Evolutionary conservation across 164 flowering plant genomes (phyloP).

Genomic region (Vitis riparia): DNA sequence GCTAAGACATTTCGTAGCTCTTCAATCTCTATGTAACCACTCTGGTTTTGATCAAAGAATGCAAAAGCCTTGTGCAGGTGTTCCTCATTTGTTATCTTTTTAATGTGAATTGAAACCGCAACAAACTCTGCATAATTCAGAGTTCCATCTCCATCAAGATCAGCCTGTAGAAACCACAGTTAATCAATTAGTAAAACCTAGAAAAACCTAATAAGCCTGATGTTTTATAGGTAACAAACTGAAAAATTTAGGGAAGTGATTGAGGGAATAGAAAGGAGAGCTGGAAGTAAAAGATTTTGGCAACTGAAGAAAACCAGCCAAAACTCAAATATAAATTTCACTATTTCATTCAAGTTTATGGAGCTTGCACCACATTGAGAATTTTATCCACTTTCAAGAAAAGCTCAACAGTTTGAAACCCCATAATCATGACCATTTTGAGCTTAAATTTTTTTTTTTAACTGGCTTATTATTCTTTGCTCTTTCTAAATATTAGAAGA

Average conservation of each 20-base stretch:
- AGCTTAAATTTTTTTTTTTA: background rate
- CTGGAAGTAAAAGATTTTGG: background rate
- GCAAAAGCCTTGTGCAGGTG: constrained; percentile 68
- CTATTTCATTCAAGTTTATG: background rate
- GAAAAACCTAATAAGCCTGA: background rate
- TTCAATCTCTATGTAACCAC: constrained; percentile 63
- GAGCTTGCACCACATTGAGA: background rate
- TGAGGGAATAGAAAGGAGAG: background rate
- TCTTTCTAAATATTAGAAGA: background rate
- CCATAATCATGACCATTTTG: background rate
- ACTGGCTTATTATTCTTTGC: background rate
- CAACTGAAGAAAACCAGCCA: no score
- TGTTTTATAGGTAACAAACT: no score
- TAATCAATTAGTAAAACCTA: background rate
- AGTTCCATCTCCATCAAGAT: constrained; percentile 58
- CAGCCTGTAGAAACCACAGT: constrained; percentile 43
- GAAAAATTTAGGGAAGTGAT: background rate
- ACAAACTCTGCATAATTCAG: constrained; percentile 65
- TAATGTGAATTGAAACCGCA: constrained; percentile 54
- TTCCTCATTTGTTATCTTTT: constrained; percentile 63
- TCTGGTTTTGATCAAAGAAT: constrained; percentile 53
- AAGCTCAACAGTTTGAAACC: background rate
- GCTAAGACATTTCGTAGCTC: constrained; percentile 50
- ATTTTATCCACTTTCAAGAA: background rate
- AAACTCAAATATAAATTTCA: background rate